Evolutionary conservation across 2,329 filamentous ascomycete species (phyloP).

Genomic region (Dothistroma septosporum): DNA sequence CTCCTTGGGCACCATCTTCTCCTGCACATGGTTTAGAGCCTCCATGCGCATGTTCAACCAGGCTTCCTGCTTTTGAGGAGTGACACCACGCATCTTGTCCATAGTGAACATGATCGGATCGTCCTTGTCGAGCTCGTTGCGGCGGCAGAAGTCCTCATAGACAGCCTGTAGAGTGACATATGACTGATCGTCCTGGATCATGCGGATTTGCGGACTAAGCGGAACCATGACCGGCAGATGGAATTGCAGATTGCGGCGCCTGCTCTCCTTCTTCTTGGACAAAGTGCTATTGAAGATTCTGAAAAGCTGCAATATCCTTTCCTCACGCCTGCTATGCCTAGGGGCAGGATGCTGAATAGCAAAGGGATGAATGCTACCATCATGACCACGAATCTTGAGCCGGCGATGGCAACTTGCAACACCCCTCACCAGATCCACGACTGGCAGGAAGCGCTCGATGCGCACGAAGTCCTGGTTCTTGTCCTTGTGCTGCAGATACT

Average conservation of each 20-base stretch:
- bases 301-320: constrained; percentile 93
- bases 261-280: constrained; percentile 87
- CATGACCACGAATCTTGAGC: constrained; percentile 92
- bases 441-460: constrained; percentile 93
- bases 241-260: constrained; percentile 90
- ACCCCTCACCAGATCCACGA: constrained; percentile 86
- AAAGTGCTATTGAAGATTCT: constrained; percentile 93
- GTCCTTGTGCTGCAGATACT: constrained; percentile 95
- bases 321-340: constrained; percentile 86
- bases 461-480: constrained; percentile 99
- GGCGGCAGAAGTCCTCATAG: constrained; percentile 92
- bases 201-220: constrained; percentile 85
- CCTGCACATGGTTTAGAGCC: constrained; percentile 90
- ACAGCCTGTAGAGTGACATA: constrained; percentile 93
- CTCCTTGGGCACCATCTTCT: constrained; percentile 82
- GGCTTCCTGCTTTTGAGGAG: constrained; percentile 58
- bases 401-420: constrained; percentile 88
- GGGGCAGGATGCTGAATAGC: constrained; percentile 94
- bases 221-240: constrained; percentile 94
- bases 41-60: constrained; percentile 57
- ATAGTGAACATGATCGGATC: constrained; percentile 93
- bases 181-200: constrained; percentile 92
- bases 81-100: constrained; percentile 78
- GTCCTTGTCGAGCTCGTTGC: constrained; percentile 84
- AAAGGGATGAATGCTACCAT: constrained; percentile 95